phyloP scores from a whole-genome alignment of 176 grass and related monocot genomes.

The Sorghum bicolor region Sorghum_bicolor_NCBIv3 NC_012871.2:5561501-5562000 shows the following conservation, averaged over 20 bases:
- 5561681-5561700: conserved; percentile 6
- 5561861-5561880: conserved; percentile 72
- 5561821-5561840: conserved; percentile 57
- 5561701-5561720: background rate
- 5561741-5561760: background rate
- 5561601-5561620: no score
- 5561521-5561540: no score
- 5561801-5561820: conserved; percentile 71
- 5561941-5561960: conserved; percentile 81
- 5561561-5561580: no score
- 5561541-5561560: no score
- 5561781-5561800: background rate
- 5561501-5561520: no score
- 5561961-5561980: conserved; percentile 63
- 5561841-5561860: conserved; percentile 62
- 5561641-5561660: no score
- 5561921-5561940: conserved; percentile 78
- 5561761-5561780: background rate
- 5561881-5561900: conserved; percentile 96
- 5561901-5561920: conserved; percentile 60
- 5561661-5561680: no score
- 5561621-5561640: no score
- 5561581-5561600: no score
- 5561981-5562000: conserved; percentile 28
- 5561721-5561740: background rate